Evolutionary conservation across 2,329 filamentous ascomycete species (phyloP).

Genomic region (Arthrinium phaeospermum): DNA sequence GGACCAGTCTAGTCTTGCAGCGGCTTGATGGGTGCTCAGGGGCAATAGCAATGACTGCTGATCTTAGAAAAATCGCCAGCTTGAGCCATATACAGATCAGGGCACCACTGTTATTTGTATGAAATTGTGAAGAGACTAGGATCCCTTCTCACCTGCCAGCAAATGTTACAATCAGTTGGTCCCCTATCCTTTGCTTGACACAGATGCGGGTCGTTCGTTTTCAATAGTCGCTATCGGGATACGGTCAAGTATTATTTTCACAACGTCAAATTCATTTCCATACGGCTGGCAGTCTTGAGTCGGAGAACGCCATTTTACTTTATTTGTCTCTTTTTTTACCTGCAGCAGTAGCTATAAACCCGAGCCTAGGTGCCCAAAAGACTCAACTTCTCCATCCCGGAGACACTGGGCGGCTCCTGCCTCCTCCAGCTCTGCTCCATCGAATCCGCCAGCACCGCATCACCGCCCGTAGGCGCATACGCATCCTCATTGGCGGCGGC

Average conservation of each 20-base stretch:
- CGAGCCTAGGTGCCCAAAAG: constrained; percentile 49
- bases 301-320: not conserved
- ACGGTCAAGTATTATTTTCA: not conserved
- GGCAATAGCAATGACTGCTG: not conserved
- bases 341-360: not conserved
- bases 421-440: constrained; percentile 51
- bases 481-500: not conserved
- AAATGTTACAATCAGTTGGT: not conserved
- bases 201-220: not conserved
- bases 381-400: constrained; percentile 54
- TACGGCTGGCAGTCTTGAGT: not conserved
- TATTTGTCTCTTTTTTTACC: not conserved
- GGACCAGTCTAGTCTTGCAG: no score
- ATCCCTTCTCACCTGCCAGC: not conserved
- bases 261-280: not conserved
- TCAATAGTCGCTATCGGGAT: not conserved
- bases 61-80: not conserved
- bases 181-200: no score
- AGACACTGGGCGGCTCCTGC: constrained; percentile 56
- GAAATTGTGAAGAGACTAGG: no score
- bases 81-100: not conserved
- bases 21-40: not conserved
- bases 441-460: constrained; percentile 58
- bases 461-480: constrained; percentile 50
- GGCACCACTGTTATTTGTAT: not conserved